Conservation (phyloP, 768 basidiomycete genomes). For the Boletus rex-veris region DNA sequence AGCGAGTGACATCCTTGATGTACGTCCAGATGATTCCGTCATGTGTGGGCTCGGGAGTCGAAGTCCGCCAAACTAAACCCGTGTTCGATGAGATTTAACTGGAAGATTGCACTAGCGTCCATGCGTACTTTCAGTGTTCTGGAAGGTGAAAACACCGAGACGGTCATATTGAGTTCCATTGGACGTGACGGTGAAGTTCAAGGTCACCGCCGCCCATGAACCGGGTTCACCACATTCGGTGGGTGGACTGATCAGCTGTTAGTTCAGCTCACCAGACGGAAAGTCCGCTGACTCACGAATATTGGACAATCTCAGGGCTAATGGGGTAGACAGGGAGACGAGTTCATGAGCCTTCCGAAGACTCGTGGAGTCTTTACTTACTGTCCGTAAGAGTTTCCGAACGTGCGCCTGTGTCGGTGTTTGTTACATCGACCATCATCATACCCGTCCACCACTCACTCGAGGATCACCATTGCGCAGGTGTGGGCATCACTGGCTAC, state of each 20-base stretch:
- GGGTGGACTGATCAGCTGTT: conserved; percentile 51
- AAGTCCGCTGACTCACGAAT: conserved; percentile 39
- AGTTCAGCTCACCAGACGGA: not conserved
- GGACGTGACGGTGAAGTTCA: conserved; percentile 75
- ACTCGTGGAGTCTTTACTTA: conserved; percentile 31
- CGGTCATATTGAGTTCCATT: conserved; percentile 79
- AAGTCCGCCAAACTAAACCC: conserved; percentile 68
- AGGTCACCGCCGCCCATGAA: conserved; percentile 69
- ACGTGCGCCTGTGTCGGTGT: conserved; percentile 50
- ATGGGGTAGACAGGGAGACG: not conserved
- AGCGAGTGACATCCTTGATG: conserved; percentile 72
- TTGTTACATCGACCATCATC: not conserved
- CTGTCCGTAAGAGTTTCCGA: conserved; percentile 68
- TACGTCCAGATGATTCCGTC: conserved; percentile 79
- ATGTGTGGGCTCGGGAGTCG: conserved; percentile 69
- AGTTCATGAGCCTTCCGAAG: not conserved
- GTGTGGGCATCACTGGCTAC: conserved; percentile 57
- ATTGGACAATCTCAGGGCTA: conserved; percentile 64
- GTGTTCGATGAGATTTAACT: not conserved
- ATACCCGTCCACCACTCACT: conserved; percentile 39
- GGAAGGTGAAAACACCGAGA: conserved; percentile 68
- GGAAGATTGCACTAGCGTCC: not conserved
- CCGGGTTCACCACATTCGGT: conserved; percentile 66
- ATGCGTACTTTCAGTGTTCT: conserved; percentile 68
- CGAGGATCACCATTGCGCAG: conserved; percentile 62